phyloP scores from a whole-genome alignment of 345 rosid genomes.

The Eucalyptus curtisii region DNA sequence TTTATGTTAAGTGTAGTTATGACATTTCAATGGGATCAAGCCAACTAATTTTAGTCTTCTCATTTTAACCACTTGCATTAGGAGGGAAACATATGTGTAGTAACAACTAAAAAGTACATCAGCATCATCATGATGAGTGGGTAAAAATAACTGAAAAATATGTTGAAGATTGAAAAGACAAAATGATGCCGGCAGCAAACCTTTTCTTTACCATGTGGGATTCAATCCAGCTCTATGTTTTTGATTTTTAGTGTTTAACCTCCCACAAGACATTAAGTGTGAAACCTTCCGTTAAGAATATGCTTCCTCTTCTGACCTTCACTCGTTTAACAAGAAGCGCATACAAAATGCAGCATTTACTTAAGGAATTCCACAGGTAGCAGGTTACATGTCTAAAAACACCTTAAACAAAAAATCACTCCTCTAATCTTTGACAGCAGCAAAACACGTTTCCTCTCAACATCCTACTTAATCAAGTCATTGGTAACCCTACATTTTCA shows the following conservation, averaged over 20 bases:
- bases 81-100: not conserved
- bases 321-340: not conserved
- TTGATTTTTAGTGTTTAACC: not conserved
- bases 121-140: not conserved
- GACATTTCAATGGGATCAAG: not conserved
- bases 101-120: not conserved
- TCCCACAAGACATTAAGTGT: not conserved
- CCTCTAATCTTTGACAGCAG: not conserved
- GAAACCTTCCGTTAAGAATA: not conserved
- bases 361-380: not conserved
- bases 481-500: not conserved
- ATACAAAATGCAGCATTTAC: not conserved
- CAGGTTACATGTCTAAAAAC: not conserved
- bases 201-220: not conserved
- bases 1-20: not conserved
- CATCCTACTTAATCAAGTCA: not conserved
- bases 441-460: not conserved
- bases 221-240: not conserved
- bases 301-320: not conserved
- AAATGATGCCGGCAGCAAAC: not conserved
- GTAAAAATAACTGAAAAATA: not conserved
- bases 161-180: not conserved
- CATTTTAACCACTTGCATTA: not conserved
- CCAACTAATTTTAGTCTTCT: not conserved
- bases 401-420: not conserved